A percentile compares a stretch with the other conserved stretches of the same genome.
Evolutionary conservation across 257 asterid species (phyloP).

Genomic region (Penstemon eatonii): DNA sequence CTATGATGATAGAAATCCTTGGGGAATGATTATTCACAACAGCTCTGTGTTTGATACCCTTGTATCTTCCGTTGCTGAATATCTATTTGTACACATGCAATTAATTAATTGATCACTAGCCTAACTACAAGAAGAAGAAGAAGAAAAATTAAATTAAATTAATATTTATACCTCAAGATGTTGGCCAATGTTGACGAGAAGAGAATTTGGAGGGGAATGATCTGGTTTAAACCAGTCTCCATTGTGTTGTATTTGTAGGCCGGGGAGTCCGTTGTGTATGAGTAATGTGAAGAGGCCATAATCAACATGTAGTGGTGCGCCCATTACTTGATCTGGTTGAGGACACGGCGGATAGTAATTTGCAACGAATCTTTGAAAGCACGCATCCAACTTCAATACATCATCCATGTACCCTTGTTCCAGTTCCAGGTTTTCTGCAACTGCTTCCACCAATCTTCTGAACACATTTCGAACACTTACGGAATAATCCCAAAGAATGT

Average conservation of each 20-base stretch:
- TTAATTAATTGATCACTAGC: too few species aligned
- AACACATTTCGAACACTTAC: constrained; percentile 29
- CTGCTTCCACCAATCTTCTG: constrained; percentile 31
- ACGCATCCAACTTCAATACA: constrained; percentile 35
- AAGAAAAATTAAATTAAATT: too few species aligned
- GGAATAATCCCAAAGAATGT: constrained; percentile 26
- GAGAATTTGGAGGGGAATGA: constrained; percentile 32
- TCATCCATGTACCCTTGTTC: constrained; percentile 37
- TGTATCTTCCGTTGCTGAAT: constrained; percentile 46
- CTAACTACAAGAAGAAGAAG: too few species aligned
- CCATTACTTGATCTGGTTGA: constrained; percentile 54
- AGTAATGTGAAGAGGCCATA: constrained; percentile 47
- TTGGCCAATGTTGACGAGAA: constrained; percentile 48
- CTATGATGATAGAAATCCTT: constrained; percentile 45
- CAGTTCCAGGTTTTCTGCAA: constrained; percentile 37
- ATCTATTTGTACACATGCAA: constrained; percentile 22
- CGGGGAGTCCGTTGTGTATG: constrained; percentile 41
- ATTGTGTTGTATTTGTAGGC: constrained; percentile 39
- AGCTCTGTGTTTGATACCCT: constrained; percentile 42
- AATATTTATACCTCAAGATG: constrained; percentile 35
- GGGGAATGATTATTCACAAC: constrained; percentile 31
- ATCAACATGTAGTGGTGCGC: constrained; percentile 53
- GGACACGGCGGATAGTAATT: constrained; percentile 54
- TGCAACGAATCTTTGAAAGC: constrained; percentile 39
- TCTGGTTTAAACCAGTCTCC: constrained; percentile 42